Conservation (phyloP, 805 yeast genomes). For the Hanseniaspora pseudoguilliermondii region DNA sequence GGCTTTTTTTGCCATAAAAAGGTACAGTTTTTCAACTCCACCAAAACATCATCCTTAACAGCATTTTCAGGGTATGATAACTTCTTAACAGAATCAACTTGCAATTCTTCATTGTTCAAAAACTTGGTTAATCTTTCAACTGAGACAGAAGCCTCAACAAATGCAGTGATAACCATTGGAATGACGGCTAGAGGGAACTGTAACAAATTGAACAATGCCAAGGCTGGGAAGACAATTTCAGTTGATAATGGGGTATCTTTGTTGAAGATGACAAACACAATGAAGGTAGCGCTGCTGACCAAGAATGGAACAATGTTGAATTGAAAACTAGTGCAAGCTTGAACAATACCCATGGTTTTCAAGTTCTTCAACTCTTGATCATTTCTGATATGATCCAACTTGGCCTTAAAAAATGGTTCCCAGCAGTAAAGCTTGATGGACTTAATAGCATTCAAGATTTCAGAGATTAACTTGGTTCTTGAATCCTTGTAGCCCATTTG, state of each 20-base stretch:
- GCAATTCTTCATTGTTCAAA: conserved; percentile 66
- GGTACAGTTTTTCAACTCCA: conserved; percentile 50
- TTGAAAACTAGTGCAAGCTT: conserved; percentile 58
- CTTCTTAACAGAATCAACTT: conserved; percentile 52
- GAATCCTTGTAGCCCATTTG: conserved; percentile 89
- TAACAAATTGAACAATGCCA: conserved; percentile 74
- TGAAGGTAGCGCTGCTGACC: conserved; percentile 84
- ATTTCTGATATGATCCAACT: conserved; percentile 71
- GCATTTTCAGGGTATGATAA: conserved; percentile 32
- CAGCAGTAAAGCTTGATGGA: conserved; percentile 89
- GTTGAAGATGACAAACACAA: conserved; percentile 51
- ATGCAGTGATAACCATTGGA: conserved; percentile 76
- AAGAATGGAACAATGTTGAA: conserved; percentile 81
- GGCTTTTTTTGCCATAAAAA: conserved; percentile 70
- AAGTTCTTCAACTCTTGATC: conserved; percentile 71
- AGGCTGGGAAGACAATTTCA: conserved; percentile 84
- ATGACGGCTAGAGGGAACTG: conserved; percentile 85
- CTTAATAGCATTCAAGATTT: conserved; percentile 80
- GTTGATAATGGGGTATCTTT: conserved; percentile 59
- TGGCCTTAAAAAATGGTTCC: conserved; percentile 75
- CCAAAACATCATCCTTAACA: conserved; percentile 53
- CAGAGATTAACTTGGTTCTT: conserved; percentile 79
- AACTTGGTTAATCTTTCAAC: conserved; percentile 60
- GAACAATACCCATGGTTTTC: conserved; percentile 56
- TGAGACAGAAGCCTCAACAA: conserved; percentile 84